Percentiles rank a stretch among this genome's conserved stretches.
Conservation (phyloP, 2,329 filamentous ascomycete genomes). For the Aspergillus arachidicola region DNA sequence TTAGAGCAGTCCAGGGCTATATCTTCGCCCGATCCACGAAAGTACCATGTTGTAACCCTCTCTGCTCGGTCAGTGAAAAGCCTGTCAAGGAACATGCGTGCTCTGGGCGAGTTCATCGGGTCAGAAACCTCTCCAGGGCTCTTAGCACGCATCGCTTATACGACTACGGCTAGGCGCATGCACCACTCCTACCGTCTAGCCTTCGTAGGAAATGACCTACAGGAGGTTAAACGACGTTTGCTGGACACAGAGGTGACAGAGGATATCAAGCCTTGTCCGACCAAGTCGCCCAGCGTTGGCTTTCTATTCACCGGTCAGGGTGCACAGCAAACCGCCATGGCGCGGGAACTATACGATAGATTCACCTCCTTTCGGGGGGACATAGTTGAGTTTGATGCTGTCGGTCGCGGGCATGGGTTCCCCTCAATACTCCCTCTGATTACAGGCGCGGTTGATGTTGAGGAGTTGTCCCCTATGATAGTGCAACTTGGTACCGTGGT, state of each 20-base stretch:
- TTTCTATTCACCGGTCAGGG: conserved; percentile 47
- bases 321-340: conserved; percentile 41
- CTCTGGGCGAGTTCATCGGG: conserved; percentile 38
- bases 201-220: conserved; percentile 24
- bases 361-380: background rate
- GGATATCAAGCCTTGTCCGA: background rate
- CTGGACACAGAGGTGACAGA: background rate
- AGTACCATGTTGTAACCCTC: conserved; percentile 60
- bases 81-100: conserved; percentile 60
- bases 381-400: conserved; percentile 29
- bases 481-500: conserved; percentile 40
- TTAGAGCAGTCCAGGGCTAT: conserved; percentile 22
- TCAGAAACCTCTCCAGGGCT: background rate
- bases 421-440: conserved; percentile 39
- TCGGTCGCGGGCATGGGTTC: conserved; percentile 32
- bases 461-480: conserved; percentile 32
- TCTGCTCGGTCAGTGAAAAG: conserved; percentile 50
- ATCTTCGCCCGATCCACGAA: conserved; percentile 52
- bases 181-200: conserved; percentile 42
- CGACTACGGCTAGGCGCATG: conserved; percentile 61
- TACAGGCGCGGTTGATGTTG: conserved; percentile 28
- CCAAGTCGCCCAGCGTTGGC: conserved; percentile 22
- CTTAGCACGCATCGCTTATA: conserved; percentile 61
- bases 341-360: conserved; percentile 16
- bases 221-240: background rate